Percentiles rank a stretch among this genome's conserved stretches.
These are phyloP conservation scores for Pythium utonaiense DNA, from an alignment of 352 stramenopile species.

Conservation along the genomic window DNA sequence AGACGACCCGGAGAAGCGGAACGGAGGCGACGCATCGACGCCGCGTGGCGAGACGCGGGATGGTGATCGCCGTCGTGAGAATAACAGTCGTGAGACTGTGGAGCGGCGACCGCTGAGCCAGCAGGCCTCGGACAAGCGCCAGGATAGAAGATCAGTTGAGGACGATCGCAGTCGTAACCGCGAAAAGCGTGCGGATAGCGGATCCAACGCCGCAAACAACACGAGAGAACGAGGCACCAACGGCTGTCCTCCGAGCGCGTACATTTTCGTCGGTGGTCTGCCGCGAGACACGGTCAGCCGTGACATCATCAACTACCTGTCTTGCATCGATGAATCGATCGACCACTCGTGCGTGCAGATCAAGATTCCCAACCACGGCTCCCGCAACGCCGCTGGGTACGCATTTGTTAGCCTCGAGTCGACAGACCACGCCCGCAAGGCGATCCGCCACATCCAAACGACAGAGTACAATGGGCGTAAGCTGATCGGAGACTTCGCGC, in stretches of 20 bases:
- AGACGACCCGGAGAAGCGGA: conserved; percentile 11
- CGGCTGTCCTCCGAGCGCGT: conserved; percentile 57
- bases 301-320: conserved; percentile 57
- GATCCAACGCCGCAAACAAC: conserved; percentile 8
- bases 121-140: neutral
- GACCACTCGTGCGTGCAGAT: conserved; percentile 48
- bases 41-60: neutral
- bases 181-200: neutral
- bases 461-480: conserved; percentile 24
- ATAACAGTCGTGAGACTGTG: neutral
- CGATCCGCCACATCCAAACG: conserved; percentile 32
- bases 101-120: neutral
- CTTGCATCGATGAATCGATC: conserved; percentile 44
- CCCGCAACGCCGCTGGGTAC: conserved; percentile 36
- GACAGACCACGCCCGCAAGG: conserved; percentile 44
- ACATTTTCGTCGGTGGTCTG: conserved; percentile 72
- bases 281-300: conserved; percentile 31
- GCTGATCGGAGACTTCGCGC: conserved; percentile 67
- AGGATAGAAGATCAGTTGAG: neutral
- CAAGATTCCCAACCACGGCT: conserved; percentile 36
- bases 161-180: neutral
- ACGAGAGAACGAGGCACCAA: neutral
- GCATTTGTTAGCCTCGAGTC: conserved; percentile 66
- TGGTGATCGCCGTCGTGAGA: conserved; percentile 1
- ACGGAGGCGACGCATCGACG: neutral